phyloP scores from a whole-genome alignment of 1,139 yeast species.

The Suhomyces yuchorum region DNA sequence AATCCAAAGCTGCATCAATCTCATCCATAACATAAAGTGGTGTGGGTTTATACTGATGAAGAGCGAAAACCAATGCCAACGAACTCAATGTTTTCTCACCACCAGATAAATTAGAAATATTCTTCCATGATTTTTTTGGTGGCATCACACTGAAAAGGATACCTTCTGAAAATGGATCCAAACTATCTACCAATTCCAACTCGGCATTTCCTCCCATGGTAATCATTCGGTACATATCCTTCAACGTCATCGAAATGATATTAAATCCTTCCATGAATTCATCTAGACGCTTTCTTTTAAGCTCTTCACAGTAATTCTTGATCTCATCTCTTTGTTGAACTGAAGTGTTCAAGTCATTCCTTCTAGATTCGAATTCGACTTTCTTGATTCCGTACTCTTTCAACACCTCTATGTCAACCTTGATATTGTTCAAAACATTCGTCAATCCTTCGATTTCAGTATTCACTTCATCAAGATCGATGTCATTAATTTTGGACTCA shows the following conservation, averaged over 20 bases:
- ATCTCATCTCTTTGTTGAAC: slow-evolving; percentile 67
- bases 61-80: slow-evolving; percentile 91
- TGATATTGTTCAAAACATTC: slow-evolving; percentile 55
- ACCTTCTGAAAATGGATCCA: slow-evolving; percentile 98
- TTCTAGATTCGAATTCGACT: slow-evolving; percentile 63
- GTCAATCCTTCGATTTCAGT: slow-evolving; percentile 59
- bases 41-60: slow-evolving; percentile 95
- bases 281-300: slow-evolving; percentile 72
- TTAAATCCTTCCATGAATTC: slow-evolving; percentile 95
- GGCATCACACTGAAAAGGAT: slow-evolving; percentile 98
- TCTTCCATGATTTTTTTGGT: slow-evolving; percentile 97
- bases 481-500: slow-evolving; percentile 53
- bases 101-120: slow-evolving; percentile 91
- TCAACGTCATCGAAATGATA: slow-evolving; percentile 80
- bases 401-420: slow-evolving; percentile 72
- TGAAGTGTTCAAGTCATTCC: slow-evolving; percentile 66
- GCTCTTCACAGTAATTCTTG: slow-evolving; percentile 64
- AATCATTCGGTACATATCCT: slow-evolving; percentile 97
- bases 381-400: slow-evolving; percentile 74
- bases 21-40: slow-evolving; percentile 99
- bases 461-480: slow-evolving; percentile 55
- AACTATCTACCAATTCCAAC: slow-evolving; percentile 88
- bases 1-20: slow-evolving; percentile 98
- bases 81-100: slow-evolving; percentile 98
- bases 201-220: slow-evolving; percentile 99